Base-by-base conservation (phyloP, 73 alveolate species). In the Paramecium caudatum region DNA sequence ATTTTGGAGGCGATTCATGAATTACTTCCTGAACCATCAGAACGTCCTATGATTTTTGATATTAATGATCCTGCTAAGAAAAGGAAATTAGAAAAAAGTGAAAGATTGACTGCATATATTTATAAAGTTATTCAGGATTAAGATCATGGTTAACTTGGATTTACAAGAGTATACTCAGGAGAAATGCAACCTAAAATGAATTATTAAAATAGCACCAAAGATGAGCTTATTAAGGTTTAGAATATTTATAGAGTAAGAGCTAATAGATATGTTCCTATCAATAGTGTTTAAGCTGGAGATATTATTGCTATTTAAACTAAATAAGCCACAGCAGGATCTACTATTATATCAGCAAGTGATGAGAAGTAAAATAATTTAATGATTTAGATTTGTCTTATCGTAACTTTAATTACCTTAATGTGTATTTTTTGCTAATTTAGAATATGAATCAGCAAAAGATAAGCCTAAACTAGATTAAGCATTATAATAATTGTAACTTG, bases 351-450 rank as follows among this genome's bases (percentile, higher is more conserved):
- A 34, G n/a, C 63, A 0, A 12, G 34, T 34, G 82, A 23, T 62
- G 65, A 37, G 16, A 15, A 45, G 41, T 83, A 49, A 4, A 4
- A 23, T 30, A 13, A 55, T 10, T 5, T 50, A 0, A 19, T 19
- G 0, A 49, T 55, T 17, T 47, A 81, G 91, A 55, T 49, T 95
- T 70, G 55, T 82, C 25, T 91, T 96, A 10, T 82, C 88, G 46
- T 94, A 96, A 25, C 92, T 96, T 7, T 50, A 93, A 81, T 83
- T 95, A 87, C 99, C 99, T n/a, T 95, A 97, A 13, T 97, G 97
- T 8, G 99, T 96, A 5, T 96, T 96, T 78, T 95, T 95, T 90
- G 96, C 98, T 74, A 81, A 94, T 7, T 91, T 96, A 55, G 98
- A 95, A 21, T 90, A 97, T 12, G 95, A 93, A 39, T 70, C 90